Evolutionary conservation across 495 filamentous ascomycete species (phyloP), one percentile per base, ranked within the genome.

Genomic region (Staphylotrichum longicolle): DNA sequence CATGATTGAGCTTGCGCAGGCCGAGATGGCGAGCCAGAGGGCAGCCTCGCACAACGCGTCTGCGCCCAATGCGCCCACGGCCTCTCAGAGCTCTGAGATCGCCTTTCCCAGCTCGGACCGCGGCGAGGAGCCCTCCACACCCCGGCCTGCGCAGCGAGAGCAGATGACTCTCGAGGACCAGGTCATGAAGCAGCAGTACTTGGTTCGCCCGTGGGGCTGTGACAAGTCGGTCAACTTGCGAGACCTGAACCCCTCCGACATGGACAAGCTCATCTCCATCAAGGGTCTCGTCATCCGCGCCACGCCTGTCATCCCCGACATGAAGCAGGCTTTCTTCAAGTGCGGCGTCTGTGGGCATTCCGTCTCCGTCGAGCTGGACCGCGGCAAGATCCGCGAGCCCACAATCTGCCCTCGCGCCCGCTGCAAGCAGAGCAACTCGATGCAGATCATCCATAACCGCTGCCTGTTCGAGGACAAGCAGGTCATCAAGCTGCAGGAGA

Each of bases 401-500:
- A 96, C 93, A 5, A 79, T 85, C 65, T 99, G 94, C 67, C 92
- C 93, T 9, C 87, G 95, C 20, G 78, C 82, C n/a, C 83, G 87
- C 48, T 99, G 94, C 76, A 83, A 86, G 48, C 85, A 87, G 48
- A 86, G 85, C 63, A 98, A 99, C 71, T 94, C 91, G 32, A 98
- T 99, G 95, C 91, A 97, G 70, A 92, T 99, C 62, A 80, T 97
- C 11, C 94, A 99, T 80, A 98, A 99, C 74, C 90, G 94, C 57
- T 98, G 91, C 64, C 82, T 83, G 12, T 99, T 99, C 72, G 86
- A 91, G 52, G 94, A 99, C 70, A 99, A 98, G 76, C 94, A 99
- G 68, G 91, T 98, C 59, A 96, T 99, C 80, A 98, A 98, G 75
- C 82, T 99, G 37, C 94, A 99, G 72, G 94, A 99, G 74, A 99